Base-by-base conservation (phyloP, 148 eudicot genomes). In the Dianthus caryophyllus region DNA sequence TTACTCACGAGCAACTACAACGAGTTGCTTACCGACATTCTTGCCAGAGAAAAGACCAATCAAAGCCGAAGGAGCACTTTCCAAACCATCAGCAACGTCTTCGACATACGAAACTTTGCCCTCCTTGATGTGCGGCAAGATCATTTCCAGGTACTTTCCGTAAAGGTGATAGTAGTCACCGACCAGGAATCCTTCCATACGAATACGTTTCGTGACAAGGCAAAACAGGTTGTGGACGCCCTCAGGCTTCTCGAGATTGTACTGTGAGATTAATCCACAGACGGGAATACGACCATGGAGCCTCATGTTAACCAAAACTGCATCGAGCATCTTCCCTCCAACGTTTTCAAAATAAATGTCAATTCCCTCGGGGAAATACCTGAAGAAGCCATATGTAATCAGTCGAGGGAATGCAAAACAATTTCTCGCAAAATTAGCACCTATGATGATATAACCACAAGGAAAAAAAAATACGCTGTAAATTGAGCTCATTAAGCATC, bases 261-360 rank as follows among this genome's bases (percentile, higher is more conserved):
- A 84, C 60, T 79, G 81, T 8, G 88, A 84, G 61, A 84, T 75
- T 83, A 84, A 48, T 17, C 85, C 88, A 68, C 85, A 84, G 10
- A 70, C 73, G 16, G 83, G 78, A 18, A 84, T 84, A 26, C 85
- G 83, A 0, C 88, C 83, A 12, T 79, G 71, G 48, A 74, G 50
- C 43, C 75, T 79, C 88, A 82, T 81, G 78, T 84, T 84, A 24
- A 21, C 14, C 7, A 84, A 71, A 15, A 77, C 85, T 0, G 80
- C 88, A 39, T 84, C 88, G 0, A 84, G 78, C 81, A 77, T 84
- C 70, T 79, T 77, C 12, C 88, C 83, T 43, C 85, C 87, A 6
- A 83, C 87, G 18, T 81, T 84, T 55, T 81, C 84, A 2, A 78
- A 84, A 73, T 84, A 82, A 2, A 82, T 82, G 66, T 82, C 85